Evolutionary conservation across 1,139 yeast species (phyloP).

Genomic region (Meyerozyma smithsonii): DNA sequence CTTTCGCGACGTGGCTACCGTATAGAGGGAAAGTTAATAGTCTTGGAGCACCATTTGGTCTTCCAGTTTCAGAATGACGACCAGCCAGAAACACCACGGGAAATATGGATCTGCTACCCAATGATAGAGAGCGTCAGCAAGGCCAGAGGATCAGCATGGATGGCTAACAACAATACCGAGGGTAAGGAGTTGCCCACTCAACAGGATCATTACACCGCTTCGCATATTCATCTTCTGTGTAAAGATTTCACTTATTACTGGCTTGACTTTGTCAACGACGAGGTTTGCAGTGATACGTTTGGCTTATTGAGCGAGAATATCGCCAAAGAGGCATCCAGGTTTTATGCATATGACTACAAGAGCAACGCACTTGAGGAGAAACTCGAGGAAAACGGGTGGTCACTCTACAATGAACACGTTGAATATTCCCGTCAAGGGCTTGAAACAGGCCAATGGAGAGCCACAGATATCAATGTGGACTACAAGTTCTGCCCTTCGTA

Average conservation of each 20-base stretch:
- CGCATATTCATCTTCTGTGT: conserved; percentile 64
- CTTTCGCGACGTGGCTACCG: conserved; percentile 67
- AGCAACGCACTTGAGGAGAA: conserved; percentile 62
- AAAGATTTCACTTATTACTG: conserved; percentile 86
- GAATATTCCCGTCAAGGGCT: conserved; percentile 72
- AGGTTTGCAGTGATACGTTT: conserved; percentile 64
- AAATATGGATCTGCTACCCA: conserved; percentile 93
- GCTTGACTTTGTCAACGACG: conserved; percentile 62
- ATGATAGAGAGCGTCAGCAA: conserved; percentile 67
- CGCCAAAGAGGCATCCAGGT: conserved; percentile 28
- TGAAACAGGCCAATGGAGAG: conserved; percentile 54
- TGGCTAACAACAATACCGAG: conserved; percentile 12
- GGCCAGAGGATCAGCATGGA: conserved; percentile 47
- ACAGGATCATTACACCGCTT: conserved; percentile 42
- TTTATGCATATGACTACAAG: conserved; percentile 46
- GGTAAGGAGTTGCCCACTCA: conserved; percentile 4
- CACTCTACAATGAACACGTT: conserved; percentile 50
- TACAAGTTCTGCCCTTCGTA: conserved; percentile 75
- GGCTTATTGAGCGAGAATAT: conserved; percentile 67
- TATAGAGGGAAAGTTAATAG: conserved; percentile 63
- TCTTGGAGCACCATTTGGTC: conserved; percentile 84
- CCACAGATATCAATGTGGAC: conserved; percentile 57
- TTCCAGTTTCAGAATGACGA: conserved; percentile 42
- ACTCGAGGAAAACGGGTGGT: conserved; percentile 61
- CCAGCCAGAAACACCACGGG: conserved; percentile 32